Evolutionary conservation across 2,329 filamentous ascomycete species (phyloP), one percentile per base, ranked within the genome.

Genomic region (Fusarium luffae): DNA sequence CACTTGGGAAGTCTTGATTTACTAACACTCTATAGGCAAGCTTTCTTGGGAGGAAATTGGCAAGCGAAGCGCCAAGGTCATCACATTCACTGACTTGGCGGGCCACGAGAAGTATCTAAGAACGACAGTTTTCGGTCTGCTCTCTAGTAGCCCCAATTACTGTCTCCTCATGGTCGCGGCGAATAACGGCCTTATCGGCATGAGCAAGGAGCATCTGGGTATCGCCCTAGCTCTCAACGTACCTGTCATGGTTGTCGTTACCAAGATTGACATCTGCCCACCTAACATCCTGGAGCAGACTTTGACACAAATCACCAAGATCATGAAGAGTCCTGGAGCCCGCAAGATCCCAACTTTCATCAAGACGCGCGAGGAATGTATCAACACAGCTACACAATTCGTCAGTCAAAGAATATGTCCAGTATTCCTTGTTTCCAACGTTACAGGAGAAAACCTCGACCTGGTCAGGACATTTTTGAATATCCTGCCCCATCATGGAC

Each of bases 11-110:
- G 13, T 18, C 14, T 11, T n/a, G 12, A 9, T 11, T 59, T 27
- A 25, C 72, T 76, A 34, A 77, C 25, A 25, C 19, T 27, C 4
- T n/a, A 8, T 25, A 85, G 83, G 84, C 43, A 88, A 88, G 71
- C 84, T 98, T 34, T 95, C 94, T 6, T 99, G 96, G 96, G 95
- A 98, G 79, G 96, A 99, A 79, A 98, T 99, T 77, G 96, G 96
- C 56, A 93, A 92, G 80, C 92, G 94, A 71, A 97, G 93, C 74
- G 92, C 95, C 52, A 99, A 99, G 84, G 94, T 99, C 54, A 98
- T 98, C 75, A 93, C 93, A 28, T 99, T 99, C 80, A 97, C 93
- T 34, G 96, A 99, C 79, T 84, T 99, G 71, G 96, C 96, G 7
- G 96, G 96, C 30, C 96, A 99, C 82, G 96, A 98, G 83, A 89